Evolutionary conservation across 2,329 filamentous ascomycete species (phyloP).

Genomic region (Cladophialophora exuberans): DNA sequence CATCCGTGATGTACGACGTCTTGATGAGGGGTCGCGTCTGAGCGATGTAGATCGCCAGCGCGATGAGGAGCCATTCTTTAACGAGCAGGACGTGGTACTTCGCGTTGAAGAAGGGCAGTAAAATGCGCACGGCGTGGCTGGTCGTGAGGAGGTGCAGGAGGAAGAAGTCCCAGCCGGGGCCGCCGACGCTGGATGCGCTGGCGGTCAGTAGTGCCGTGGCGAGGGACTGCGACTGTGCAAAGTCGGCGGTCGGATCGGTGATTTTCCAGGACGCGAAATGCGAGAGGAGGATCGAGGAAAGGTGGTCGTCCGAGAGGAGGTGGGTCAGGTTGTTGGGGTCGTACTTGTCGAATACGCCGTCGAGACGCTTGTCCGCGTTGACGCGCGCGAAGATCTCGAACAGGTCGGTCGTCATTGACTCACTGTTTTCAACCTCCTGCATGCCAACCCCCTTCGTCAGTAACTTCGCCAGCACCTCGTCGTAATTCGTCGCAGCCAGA

Average conservation of each 20-base stretch:
- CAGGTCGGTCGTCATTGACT: conserved; percentile 63
- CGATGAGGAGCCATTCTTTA: conserved; percentile 87
- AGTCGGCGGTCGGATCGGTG: conserved; percentile 70
- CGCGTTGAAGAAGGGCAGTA: conserved; percentile 75
- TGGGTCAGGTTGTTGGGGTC: conserved; percentile 66
- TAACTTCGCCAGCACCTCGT: conserved; percentile 65
- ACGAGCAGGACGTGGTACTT: conserved; percentile 75
- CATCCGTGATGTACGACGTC: conserved; percentile 55
- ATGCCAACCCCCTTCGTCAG: conserved; percentile 12
- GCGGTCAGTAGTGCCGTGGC: conserved; percentile 52
- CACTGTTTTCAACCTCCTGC: conserved; percentile 51
- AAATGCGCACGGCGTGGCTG: conserved; percentile 83
- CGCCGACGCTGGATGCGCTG: conserved; percentile 33
- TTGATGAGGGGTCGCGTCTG: conserved; percentile 74
- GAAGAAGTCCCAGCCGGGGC: conserved; percentile 76
- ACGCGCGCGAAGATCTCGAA: conserved; percentile 74
- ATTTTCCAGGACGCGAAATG: conserved; percentile 91
- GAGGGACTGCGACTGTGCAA: conserved; percentile 68
- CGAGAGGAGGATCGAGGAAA: conserved; percentile 65
- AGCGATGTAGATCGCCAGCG: conserved; percentile 75
- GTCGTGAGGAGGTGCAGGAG: conserved; percentile 80
- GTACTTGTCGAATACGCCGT: conserved; percentile 63
- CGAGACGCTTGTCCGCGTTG: conserved; percentile 69
- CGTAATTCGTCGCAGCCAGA: conserved; percentile 65
- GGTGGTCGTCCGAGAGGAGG: conserved; percentile 71